These are phyloP conservation scores for Clarkia xantiana DNA, from an alignment of 345 rosid species.

Conservation along the genomic window DNA sequence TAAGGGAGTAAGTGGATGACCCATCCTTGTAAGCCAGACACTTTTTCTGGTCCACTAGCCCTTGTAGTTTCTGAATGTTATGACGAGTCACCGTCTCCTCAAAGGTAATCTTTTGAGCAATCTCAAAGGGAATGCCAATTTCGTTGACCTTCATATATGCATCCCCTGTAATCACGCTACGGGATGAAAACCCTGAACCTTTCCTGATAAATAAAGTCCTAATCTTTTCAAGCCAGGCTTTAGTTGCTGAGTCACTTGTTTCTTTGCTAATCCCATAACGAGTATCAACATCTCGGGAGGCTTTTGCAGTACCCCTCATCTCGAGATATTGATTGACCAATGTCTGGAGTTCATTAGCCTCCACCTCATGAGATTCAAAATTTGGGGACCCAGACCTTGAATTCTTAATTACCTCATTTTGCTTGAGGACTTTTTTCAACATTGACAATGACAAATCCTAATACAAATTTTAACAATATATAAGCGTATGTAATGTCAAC, in stretches of 20 bases:
- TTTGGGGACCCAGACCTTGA: conserved; percentile 74
- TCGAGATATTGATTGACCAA: conserved; percentile 63
- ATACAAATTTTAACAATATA: conserved; percentile 10
- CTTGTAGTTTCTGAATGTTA: conserved; percentile 47
- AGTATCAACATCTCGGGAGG: conserved; percentile 44
- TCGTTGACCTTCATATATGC: conserved; percentile 60
- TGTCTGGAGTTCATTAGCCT: conserved; percentile 53
- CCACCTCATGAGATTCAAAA: conserved; percentile 72
- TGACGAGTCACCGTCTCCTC: conserved; percentile 77
- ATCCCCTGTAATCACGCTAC: conserved; percentile 96
- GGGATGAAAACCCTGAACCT: conserved; percentile 92
- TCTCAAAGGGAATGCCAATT: conserved; percentile 72
- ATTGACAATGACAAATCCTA: conserved; percentile 73
- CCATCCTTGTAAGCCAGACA: conserved; percentile 76
- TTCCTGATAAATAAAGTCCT: conserved; percentile 70
- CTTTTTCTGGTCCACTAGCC: conserved; percentile 54
- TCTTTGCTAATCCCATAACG: conserved; percentile 47
- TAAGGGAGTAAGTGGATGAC: conserved; percentile 51
- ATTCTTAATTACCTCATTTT: conserved; percentile 46
- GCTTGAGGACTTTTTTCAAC: conserved; percentile 69
- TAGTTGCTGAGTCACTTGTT: conserved; percentile 45
- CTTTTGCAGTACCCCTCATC: conserved; percentile 70
- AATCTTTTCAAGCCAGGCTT: conserved; percentile 92
- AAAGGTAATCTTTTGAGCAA: conserved; percentile 76
- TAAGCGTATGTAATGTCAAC: too few relatives aligned